Percentiles rank a stretch among this genome's conserved stretches.
These are phyloP conservation scores for Setaria viridis DNA, from an alignment of 202 grass and related monocot genomes.

Conservation along the genomic window DNA sequence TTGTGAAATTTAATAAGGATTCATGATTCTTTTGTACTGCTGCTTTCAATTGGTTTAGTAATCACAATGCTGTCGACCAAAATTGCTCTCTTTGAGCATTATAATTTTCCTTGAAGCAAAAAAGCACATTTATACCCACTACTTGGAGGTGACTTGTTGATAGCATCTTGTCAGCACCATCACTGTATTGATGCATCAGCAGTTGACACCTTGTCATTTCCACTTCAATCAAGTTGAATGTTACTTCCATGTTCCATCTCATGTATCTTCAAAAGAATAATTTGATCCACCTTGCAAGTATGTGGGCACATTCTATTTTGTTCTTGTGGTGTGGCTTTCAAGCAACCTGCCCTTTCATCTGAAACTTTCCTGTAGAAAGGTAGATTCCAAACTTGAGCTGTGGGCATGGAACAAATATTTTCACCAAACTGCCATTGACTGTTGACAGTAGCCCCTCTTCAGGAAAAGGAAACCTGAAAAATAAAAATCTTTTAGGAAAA, in stretches of 20 bases:
- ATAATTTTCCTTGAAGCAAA: conserved; percentile 17
- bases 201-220: conserved; percentile 36
- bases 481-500: conserved; percentile 26
- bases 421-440: conserved; percentile 26
- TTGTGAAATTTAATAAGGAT: neutral
- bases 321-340: conserved; percentile 45
- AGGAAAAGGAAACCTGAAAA: conserved; percentile 30
- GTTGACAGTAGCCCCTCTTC: conserved; percentile 15
- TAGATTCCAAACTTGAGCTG: conserved; percentile 59
- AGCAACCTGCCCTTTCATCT: conserved; percentile 50
- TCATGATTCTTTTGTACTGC: conserved; percentile 5
- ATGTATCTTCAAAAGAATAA: conserved; percentile 33
- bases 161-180: conserved; percentile 31
- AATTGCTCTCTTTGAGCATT: conserved; percentile 11
- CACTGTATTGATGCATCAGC: neutral
- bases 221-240: conserved; percentile 35
- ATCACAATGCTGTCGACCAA: neutral
- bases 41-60: neutral
- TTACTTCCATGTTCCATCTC: conserved; percentile 33
- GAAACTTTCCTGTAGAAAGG: conserved; percentile 45
- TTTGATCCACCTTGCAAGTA: conserved; percentile 1
- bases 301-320: conserved; percentile 43
- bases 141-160: conserved; percentile 28
- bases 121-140: conserved; percentile 27
- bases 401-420: conserved; percentile 47